A percentile compares a stretch with the other conserved stretches of the same genome.
Evolutionary conservation across 2,329 filamentous ascomycete species (phyloP).

Genomic region (Fusarium zealandicum): DNA sequence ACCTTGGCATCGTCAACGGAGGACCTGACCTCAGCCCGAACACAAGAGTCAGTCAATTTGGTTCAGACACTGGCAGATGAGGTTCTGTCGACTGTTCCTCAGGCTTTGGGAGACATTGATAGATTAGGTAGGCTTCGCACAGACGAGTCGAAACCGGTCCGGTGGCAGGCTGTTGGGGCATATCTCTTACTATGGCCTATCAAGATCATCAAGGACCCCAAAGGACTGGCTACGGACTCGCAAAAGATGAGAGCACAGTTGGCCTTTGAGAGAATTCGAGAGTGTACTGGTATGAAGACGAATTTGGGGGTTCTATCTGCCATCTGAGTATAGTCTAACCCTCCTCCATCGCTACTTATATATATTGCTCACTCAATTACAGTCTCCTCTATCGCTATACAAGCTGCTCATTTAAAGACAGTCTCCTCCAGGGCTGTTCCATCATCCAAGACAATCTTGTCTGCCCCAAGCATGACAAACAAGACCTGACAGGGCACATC

Average conservation of each 20-base stretch:
- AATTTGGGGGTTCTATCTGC: slow-evolving; percentile 42
- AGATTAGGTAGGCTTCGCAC: slow-evolving; percentile 22
- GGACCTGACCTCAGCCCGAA: not conserved
- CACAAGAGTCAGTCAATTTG: not conserved
- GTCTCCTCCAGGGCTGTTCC: slow-evolving; percentile 49
- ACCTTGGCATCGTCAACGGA: not conserved
- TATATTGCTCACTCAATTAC: slow-evolving; percentile 14
- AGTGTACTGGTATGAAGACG: slow-evolving; percentile 50
- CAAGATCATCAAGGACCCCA: slow-evolving; percentile 44
- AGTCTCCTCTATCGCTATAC: slow-evolving; percentile 45
- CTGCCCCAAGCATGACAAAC: slow-evolving; percentile 50
- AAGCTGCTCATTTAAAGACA: slow-evolving; percentile 15
- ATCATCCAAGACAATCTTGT: slow-evolving; percentile 49
- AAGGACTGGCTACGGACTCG: slow-evolving; percentile 30
- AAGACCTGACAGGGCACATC: slow-evolving; percentile 48
- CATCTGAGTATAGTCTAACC: slow-evolving; percentile 15
- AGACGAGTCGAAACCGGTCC: slow-evolving; percentile 21
- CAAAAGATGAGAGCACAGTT: slow-evolving; percentile 41
- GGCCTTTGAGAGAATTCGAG: slow-evolving; percentile 49
- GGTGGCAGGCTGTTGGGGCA: slow-evolving; percentile 45
- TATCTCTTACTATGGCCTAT: slow-evolving; percentile 52
- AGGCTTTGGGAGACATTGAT: slow-evolving; percentile 48
- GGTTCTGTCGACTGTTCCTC: slow-evolving; percentile 48
- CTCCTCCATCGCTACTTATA: not conserved
- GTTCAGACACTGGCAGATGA: slow-evolving; percentile 44